Base-by-base conservation (phyloP, 176 grass and related monocot genomes). In the Cocos nucifera region DNA sequence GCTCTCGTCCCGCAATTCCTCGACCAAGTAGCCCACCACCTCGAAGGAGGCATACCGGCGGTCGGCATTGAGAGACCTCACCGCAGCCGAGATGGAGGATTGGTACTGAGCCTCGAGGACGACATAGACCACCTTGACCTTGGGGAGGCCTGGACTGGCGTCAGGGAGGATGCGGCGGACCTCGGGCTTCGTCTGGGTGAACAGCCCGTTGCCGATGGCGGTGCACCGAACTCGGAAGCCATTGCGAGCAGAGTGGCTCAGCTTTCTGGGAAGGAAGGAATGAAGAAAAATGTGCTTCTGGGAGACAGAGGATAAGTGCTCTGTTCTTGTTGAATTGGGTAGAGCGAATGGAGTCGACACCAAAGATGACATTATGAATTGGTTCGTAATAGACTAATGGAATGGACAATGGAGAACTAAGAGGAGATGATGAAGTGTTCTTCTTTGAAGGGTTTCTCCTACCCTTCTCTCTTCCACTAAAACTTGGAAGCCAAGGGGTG, bases 31-130 rank as follows among this genome's bases (percentile, higher is more conserved):
- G 0, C 93, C 93, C 3, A 92, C 93, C 3, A 98, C 93, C 84
- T 98, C 93, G 73, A 88, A 98, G 65, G 84, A 69, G 15, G 73
- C 81, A 51, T 86, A 54, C 55, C 48, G 69, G 65, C 84, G 78
- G 57, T 82, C 69, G 1, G 75, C 72, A 82, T 98, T 98, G 50
- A 98, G 77, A 56, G 75, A n/a, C 19, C 44, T 73, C 62, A 98
- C 93, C 1, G 93, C 93, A 0, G 84, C 84, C 0, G 93, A 92
- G 2, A 98, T 66, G 3, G 93, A 85, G 1, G 93, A 91, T 76
- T 98, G 93, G 73, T 98, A 98, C 87, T 98, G 93, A 69, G 93
- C 93, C 84, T 98, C 93, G 0, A 98, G 93, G 15, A 98, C 93
- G 2, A 98, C 93, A 80, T 98, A 98, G 10, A 98, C 87, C 16